Evolutionary conservation across 768 basidiomycete genomes (phyloP).

Genomic region (Hebeloma cylindrosporum): DNA sequence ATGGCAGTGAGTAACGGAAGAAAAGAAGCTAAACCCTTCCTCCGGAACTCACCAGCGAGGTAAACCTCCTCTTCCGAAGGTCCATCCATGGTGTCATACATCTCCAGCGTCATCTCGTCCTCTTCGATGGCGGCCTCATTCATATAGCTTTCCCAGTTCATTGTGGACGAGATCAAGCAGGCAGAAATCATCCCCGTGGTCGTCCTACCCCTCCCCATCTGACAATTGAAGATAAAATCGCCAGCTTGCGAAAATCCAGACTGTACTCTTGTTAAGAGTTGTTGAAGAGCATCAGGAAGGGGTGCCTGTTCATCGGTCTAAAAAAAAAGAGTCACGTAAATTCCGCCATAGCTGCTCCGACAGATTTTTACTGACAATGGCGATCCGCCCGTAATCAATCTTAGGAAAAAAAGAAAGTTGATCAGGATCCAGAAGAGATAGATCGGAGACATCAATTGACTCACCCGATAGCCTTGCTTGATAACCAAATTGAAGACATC

Average conservation of each 20-base stretch:
- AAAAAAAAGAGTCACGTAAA: constrained; percentile 8
- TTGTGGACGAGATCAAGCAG: constrained; percentile 76
- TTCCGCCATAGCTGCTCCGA: background rate
- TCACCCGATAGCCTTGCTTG: constrained; percentile 74
- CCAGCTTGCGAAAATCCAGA: constrained; percentile 55
- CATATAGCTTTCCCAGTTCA: constrained; percentile 53
- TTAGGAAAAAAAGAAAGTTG: constrained; percentile 26
- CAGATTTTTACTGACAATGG: constrained; percentile 62
- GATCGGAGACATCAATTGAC: constrained; percentile 15
- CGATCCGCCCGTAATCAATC: constrained; percentile 87
- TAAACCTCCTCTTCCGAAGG: constrained; percentile 88
- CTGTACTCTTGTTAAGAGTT: constrained; percentile 74
- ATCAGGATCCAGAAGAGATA: background rate
- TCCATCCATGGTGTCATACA: constrained; percentile 75
- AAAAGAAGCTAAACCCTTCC: too few species aligned
- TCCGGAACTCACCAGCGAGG: constrained; percentile 66
- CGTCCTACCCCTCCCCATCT: constrained; percentile 90
- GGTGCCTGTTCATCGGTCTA: constrained; percentile 98
- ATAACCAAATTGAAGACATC: constrained; percentile 77
- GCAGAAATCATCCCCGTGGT: constrained; percentile 97
- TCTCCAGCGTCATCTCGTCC: constrained; percentile 34
- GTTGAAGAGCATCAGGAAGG: constrained; percentile 80
- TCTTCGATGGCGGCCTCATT: constrained; percentile 39
- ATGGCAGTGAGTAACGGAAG: background rate
- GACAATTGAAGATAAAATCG: constrained; percentile 94